Conservation (phyloP, 352 stramenopile genomes). For the Phytopythium kandeliae region DNA sequence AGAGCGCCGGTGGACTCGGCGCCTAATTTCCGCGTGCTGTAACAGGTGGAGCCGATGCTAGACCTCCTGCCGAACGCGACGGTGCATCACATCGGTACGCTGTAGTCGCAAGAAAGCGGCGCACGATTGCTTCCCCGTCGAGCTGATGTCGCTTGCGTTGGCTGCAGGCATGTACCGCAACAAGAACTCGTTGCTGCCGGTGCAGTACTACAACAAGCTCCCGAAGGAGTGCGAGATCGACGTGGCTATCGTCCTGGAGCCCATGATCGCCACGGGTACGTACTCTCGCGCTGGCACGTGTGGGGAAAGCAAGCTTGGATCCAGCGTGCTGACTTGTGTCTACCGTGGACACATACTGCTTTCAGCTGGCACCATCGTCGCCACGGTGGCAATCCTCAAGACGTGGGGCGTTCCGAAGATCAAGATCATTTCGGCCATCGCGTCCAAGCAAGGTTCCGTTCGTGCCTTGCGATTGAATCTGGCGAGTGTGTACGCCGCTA, state of each 20-base stretch:
- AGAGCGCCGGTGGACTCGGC: conserved; percentile 5
- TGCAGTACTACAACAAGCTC: conserved; percentile 99
- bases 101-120: too few species aligned
- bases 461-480: background rate
- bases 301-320: too few species aligned
- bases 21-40: background rate
- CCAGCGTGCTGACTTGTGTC: background rate
- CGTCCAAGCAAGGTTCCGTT: conserved; percentile 81
- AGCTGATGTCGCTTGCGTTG: background rate
- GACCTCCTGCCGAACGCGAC: conserved; percentile 94
- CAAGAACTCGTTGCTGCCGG: conserved; percentile 88
- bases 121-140: too few species aligned
- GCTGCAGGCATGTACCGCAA: conserved; percentile 82
- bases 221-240: conserved; percentile 91
- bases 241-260: conserved; percentile 95
- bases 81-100: conserved; percentile 97
- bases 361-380: conserved; percentile 89
- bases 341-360: background rate
- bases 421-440: conserved; percentile 93
- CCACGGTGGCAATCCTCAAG: conserved; percentile 95
- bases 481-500: background rate
- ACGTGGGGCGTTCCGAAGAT: conserved; percentile 92
- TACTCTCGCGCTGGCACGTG: too few species aligned
- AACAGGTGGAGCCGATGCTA: conserved; percentile 95
- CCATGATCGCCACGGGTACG: conserved; percentile 92